Percentiles rank a stretch among this genome's conserved stretches.
Evolutionary conservation across 768 basidiomycete genomes (phyloP).

Genomic region (Suillus cothurnatus): DNA sequence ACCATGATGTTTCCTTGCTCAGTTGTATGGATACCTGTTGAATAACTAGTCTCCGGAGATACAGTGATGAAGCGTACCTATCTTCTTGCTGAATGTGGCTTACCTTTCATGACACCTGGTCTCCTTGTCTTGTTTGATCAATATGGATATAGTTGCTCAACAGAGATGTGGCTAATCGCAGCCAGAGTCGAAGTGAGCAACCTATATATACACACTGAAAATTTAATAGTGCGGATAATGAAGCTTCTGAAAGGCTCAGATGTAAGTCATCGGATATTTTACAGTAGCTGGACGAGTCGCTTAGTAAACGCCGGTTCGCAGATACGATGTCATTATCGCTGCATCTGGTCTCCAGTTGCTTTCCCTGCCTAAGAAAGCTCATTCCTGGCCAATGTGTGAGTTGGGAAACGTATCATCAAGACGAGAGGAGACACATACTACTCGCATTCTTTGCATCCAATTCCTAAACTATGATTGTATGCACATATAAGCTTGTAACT

Average conservation of each 20-base stretch:
- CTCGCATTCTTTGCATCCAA: too few relatives aligned
- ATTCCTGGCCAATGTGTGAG: constrained; percentile 41
- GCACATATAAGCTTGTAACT: too few relatives aligned
- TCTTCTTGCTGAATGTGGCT: not conserved
- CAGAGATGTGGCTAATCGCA: not conserved
- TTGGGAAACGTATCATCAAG: not conserved
- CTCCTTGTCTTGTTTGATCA: not conserved
- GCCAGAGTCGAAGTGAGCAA: not conserved
- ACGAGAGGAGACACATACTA: constrained; percentile 47
- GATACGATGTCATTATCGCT: constrained; percentile 41
- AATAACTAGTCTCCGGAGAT: not conserved
- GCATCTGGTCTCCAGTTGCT: constrained; percentile 47
- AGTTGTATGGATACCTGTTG: not conserved
- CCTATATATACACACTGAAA: not conserved
- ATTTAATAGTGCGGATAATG: not conserved
- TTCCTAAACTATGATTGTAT: too few relatives aligned
- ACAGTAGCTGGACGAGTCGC: not conserved
- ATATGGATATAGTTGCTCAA: not conserved
- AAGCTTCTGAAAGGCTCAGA: not conserved
- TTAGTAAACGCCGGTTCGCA: not conserved
- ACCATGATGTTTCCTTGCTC: not conserved
- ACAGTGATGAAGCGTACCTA: not conserved
- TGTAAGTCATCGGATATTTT: not conserved
- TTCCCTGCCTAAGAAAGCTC: constrained; percentile 64
- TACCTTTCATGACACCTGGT: not conserved